Conservation (phyloP, 2,329 filamentous ascomycete genomes). For the Pseudogymnoascus sp. region DNA sequence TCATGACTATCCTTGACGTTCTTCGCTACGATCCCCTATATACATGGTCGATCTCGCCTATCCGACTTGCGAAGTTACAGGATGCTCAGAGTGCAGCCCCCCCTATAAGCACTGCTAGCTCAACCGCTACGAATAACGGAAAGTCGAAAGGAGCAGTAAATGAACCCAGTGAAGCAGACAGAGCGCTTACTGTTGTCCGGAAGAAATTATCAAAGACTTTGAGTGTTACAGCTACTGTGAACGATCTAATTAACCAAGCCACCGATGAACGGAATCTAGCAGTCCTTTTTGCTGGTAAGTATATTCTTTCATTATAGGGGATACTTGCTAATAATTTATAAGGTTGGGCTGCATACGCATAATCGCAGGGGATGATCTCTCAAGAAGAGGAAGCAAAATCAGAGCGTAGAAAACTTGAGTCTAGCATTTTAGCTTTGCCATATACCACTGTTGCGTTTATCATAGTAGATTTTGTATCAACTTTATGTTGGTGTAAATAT, state of each 20-base stretch:
- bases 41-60: constrained; percentile 81
- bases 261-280: constrained; percentile 89
- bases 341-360: constrained; percentile 47
- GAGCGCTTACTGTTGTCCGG: constrained; percentile 84
- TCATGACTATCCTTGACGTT: constrained; percentile 98
- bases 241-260: constrained; percentile 92
- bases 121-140: constrained; percentile 23
- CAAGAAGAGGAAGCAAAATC: not conserved
- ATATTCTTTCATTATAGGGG: not conserved
- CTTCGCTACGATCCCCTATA: constrained; percentile 96
- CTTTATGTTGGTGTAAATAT: not conserved
- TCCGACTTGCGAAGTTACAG: constrained; percentile 57
- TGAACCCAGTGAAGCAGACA: constrained; percentile 74
- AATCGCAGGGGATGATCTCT: not conserved
- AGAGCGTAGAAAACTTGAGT: not conserved
- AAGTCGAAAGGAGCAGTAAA: constrained; percentile 37
- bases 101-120: constrained; percentile 23
- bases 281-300: constrained; percentile 64
- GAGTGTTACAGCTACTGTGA: constrained; percentile 91
- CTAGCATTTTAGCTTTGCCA: constrained; percentile 4
- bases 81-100: constrained; percentile 45
- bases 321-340: constrained; percentile 13
- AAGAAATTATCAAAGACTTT: constrained; percentile 94
- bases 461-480: not conserved
- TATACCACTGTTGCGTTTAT: not conserved